Evolutionary conservation across 805 yeast genomes (phyloP).

Genomic region (Candida oleophila): DNA sequence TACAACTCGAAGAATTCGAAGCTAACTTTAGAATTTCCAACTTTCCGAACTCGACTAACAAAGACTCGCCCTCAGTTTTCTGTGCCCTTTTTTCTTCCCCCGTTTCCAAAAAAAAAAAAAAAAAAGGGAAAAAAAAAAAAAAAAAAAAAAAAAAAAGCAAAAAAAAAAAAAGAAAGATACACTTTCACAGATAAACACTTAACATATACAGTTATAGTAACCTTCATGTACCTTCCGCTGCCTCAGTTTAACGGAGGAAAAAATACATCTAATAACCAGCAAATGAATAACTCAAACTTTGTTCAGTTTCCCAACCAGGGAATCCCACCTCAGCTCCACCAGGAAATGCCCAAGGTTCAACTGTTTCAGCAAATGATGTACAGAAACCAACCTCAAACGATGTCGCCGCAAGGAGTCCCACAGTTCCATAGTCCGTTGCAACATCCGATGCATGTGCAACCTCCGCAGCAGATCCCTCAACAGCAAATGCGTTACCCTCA

Average conservation of each 20-base stretch:
- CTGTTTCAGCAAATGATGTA: slow-evolving; percentile 7
- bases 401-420: slow-evolving; percentile 3
- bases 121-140: neutral
- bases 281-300: slow-evolving; percentile 3
- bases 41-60: neutral
- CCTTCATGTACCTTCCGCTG: slow-evolving; percentile 5
- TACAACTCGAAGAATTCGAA: neutral
- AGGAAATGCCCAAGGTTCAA: slow-evolving; percentile 7
- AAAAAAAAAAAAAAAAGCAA: neutral
- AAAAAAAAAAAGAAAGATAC: neutral
- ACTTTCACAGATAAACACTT: neutral
- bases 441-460: slow-evolving; percentile 4
- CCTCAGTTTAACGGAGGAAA: slow-evolving; percentile 7
- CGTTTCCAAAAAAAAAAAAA: neutral
- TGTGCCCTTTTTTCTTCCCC: neutral
- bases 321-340: slow-evolving; percentile 9
- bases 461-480: slow-evolving; percentile 1
- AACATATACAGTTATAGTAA: neutral
- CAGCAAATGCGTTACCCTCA: slow-evolving; percentile 12
- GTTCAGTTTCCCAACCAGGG: slow-evolving; percentile 5
- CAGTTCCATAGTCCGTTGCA: slow-evolving; percentile 4
- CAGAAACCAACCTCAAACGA: slow-evolving; percentile 6
- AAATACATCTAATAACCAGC: slow-evolving; percentile 3
- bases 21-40: neutral
- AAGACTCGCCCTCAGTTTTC: neutral